Evolutionary conservation across 2,329 filamentous ascomycete genomes (phyloP), one percentile per base, ranked within the genome.

Genomic region (Fusarium sororula): DNA sequence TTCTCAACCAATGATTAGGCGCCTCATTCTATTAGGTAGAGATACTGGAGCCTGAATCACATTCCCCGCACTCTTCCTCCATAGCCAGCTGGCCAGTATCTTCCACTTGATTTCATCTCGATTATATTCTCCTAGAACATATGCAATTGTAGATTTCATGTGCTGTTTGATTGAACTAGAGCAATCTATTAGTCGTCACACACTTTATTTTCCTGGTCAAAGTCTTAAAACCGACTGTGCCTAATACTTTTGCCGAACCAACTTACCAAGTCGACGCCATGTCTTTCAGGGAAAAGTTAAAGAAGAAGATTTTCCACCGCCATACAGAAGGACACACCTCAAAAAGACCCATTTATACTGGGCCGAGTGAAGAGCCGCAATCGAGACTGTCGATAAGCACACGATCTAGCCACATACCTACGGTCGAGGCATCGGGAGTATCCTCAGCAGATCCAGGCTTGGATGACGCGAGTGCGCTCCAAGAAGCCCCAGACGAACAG

Each of bases 101-200:
- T 44, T 24, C 4, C 15, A 24, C n/a, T 12, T 6, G 5, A 24
- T 24, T 44, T 24, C 0, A 24, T 44, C 9, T 11, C 14, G 0
- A 11, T 41, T 8, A 14, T 42, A 15, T n/a, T 6, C 7, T 22
- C 20, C 20, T 41, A 14, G 0, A 41, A 22, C 10, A n/a, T 15
- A n/a, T 1, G 39, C 39, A 7, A 1, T 0, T n/a, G 2, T 6
- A 15, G 39, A 22, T 41, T 6, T n/a, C 0, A 15, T 9, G 1
- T 41, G 22, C 39, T n/a, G 13, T n/a, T n/a, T 10, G 0, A 24
- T 24, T 24, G 1, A 24, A 11, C 10, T 24, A 12, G 6, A 44
- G 0, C 15, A 24, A 5, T 18, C 15, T 13, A 18, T 18, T 13
- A 24, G n/a, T n/a, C n/a, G n/a, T n/a, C n/a, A n/a, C n/a, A n/a